Evolutionary conservation across 2,329 filamentous ascomycete species (phyloP).

Genomic region (Elsinoe perseae): DNA sequence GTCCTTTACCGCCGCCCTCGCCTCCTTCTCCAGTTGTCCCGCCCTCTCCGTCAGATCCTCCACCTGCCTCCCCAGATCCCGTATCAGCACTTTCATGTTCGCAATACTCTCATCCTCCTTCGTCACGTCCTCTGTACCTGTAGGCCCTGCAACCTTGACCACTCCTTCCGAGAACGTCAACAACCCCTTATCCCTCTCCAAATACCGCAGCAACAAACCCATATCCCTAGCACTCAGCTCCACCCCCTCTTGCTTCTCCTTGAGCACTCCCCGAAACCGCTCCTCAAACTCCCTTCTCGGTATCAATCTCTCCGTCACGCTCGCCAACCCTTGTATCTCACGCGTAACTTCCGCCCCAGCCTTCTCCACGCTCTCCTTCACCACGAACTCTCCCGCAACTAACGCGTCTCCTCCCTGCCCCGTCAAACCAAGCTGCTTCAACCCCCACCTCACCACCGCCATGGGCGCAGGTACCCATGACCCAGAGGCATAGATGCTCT

Average conservation of each 20-base stretch:
- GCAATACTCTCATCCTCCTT: constrained; percentile 76
- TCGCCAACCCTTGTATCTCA: neutral
- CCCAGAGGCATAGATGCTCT: constrained; percentile 60
- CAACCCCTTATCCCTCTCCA: constrained; percentile 42
- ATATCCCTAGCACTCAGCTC: constrained; percentile 32
- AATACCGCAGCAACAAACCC: constrained; percentile 39
- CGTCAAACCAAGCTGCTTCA: constrained; percentile 60
- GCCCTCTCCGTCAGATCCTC: constrained; percentile 54
- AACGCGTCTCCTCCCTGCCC: constrained; percentile 43
- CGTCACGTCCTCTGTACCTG: constrained; percentile 49
- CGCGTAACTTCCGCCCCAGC: neutral
- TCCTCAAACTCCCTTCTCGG: constrained; percentile 3
- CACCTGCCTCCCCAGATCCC: constrained; percentile 58
- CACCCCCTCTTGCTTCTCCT: constrained; percentile 19
- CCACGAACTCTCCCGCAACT: constrained; percentile 55
- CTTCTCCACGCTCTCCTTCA: constrained; percentile 55
- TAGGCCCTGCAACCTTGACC: constrained; percentile 59
- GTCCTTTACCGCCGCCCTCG: constrained; percentile 60
- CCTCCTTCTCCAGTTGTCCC: constrained; percentile 44
- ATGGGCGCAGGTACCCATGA: constrained; percentile 64
- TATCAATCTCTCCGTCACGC: constrained; percentile 2
- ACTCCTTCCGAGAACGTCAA: constrained; percentile 40
- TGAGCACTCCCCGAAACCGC: neutral
- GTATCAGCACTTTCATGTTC: constrained; percentile 65
- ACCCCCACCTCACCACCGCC: constrained; percentile 66